phyloP scores from a whole-genome alignment of 176 grass and related monocot species.

The Avena eriantha region DNA sequence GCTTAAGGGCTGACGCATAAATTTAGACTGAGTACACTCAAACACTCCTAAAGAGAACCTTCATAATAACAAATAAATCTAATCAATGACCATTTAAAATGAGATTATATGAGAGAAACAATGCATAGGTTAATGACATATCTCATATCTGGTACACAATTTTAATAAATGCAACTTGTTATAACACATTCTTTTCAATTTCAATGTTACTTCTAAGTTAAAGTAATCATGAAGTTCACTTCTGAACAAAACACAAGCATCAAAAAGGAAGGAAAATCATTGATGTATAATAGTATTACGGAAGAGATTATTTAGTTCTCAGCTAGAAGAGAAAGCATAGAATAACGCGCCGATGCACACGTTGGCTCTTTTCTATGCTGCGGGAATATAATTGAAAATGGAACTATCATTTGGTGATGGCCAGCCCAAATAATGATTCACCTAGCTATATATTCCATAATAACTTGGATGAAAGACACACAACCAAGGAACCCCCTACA shows the following conservation, averaged over 20 bases:
- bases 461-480: background rate
- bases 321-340: constrained; percentile 8
- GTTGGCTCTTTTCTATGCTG: background rate
- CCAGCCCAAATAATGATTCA: background rate
- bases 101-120: constrained; percentile 10
- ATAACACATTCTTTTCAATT: background rate
- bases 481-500: background rate
- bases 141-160: background rate
- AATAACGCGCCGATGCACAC: background rate
- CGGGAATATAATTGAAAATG: background rate
- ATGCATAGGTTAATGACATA: background rate
- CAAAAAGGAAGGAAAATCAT: background rate
- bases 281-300: background rate
- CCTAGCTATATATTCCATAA: background rate
- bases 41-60: background rate
- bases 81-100: background rate
- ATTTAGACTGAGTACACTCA: background rate
- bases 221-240: constrained; percentile 12
- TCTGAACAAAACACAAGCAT: background rate
- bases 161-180: constrained; percentile 27
- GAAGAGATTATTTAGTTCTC: background rate
- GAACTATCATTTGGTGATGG: constrained; percentile 7
- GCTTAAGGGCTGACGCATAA: background rate
- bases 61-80: constrained; percentile 9
- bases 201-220: background rate